A percentile compares a stretch with the other conserved stretches of the same genome.
Conservation (phyloP, 495 filamentous ascomycete genomes). For the Tirmania nivea region DNA sequence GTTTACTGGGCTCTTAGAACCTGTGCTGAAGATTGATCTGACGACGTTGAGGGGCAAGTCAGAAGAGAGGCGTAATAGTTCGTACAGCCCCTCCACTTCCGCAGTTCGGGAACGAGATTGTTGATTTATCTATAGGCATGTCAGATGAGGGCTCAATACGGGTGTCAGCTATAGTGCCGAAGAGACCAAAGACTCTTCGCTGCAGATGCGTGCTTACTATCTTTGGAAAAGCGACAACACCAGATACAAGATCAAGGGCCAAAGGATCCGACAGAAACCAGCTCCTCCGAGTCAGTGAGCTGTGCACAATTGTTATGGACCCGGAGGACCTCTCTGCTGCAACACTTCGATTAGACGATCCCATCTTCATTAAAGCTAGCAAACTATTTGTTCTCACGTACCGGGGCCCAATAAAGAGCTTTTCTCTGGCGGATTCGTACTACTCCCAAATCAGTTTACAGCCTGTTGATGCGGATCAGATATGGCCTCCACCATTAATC, state of each 20-base stretch:
- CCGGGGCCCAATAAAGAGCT: conserved; percentile 10
- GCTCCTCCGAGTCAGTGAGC: conserved; percentile 11
- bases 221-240: conserved; percentile 4
- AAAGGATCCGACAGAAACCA: conserved; percentile 1
- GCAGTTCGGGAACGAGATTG: not conserved
- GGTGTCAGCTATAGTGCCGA: not conserved
- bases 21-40: conserved; percentile 14
- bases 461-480: conserved; percentile 5
- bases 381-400: conserved; percentile 15
- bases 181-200: conserved; percentile 3
- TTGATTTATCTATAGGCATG: not conserved
- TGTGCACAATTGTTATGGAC: conserved; percentile 13
- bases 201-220: conserved; percentile 15
- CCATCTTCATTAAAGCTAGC: conserved; percentile 14
- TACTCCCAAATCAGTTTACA: conserved; percentile 6
- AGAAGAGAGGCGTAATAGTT: not conserved
- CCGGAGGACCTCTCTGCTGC: conserved; percentile 10
- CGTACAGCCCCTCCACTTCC: not conserved
- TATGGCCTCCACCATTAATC: conserved; percentile 9
- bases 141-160: not conserved
- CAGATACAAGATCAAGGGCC: not conserved
- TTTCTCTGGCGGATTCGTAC: conserved; percentile 13
- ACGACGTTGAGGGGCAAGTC: conserved; percentile 9
- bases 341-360: conserved; percentile 15
- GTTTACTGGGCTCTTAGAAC: conserved; percentile 7